These are phyloP conservation scores for Crithidia sp. DNA, from an alignment of 208 protist genomes.

Conservation along the genomic window DNA sequence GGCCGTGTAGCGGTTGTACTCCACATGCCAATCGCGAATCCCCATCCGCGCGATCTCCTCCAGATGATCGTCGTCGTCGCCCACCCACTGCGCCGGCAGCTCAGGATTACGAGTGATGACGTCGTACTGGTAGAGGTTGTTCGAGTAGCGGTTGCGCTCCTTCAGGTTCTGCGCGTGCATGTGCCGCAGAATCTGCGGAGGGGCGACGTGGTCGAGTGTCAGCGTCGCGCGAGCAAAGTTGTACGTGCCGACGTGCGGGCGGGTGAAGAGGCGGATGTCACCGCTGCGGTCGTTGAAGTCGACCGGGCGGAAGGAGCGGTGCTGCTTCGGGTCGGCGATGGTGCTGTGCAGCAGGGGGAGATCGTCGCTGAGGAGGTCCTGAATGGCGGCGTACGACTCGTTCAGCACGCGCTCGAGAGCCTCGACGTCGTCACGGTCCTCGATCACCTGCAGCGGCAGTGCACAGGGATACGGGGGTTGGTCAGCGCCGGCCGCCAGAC, in stretches of 20 bases:
- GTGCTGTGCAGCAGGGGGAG: conserved; percentile 46
- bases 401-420: conserved; percentile 59
- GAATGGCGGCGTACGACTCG: conserved; percentile 52
- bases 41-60: conserved; percentile 39
- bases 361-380: conserved; percentile 68
- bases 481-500: conserved; percentile 69
- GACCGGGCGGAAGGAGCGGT: conserved; percentile 50
- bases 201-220: conserved; percentile 53
- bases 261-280: conserved; percentile 77
- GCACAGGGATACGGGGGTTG: conserved; percentile 88
- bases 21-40: conserved; percentile 68
- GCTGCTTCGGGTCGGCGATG: conserved; percentile 33
- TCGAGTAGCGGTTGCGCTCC: conserved; percentile 66
- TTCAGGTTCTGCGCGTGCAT: conserved; percentile 71
- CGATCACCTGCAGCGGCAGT: conserved; percentile 67
- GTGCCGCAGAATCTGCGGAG: conserved; percentile 56
- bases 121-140: conserved; percentile 60
- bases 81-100: conserved; percentile 41
- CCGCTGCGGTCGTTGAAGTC: conserved; percentile 77
- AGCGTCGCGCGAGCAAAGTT: conserved; percentile 82
- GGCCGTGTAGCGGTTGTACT: conserved; percentile 73
- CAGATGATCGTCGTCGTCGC: conserved; percentile 56
- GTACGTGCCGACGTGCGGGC: conserved; percentile 76
- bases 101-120: conserved; percentile 57
- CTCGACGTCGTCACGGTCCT: conserved; percentile 46